Evolutionary conservation across 2,329 filamentous ascomycete genomes (phyloP), one percentile per base, ranked within the genome.

Genomic region (Fusarium sublunatum): DNA sequence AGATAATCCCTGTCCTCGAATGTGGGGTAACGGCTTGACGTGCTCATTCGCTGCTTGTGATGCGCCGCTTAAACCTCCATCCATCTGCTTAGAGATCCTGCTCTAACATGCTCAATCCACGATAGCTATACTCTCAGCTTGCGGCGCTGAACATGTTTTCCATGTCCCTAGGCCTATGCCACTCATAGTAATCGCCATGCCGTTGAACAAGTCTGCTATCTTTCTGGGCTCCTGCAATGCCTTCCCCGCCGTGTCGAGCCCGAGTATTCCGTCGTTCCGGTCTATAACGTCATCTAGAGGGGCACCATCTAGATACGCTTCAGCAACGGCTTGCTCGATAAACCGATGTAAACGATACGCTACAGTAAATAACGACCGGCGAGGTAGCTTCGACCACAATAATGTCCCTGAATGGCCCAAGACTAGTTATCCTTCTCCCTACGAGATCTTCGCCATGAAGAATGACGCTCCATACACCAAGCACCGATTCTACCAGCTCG

Each of bases 401-500:
- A 55, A 67, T 15, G 11, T 52, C 38, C 66, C 72, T 6, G 63
- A 70, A 32, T 87, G 85, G 85, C 85, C 85, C 3, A 72, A 74
- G 6, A 72, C 74, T 6, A 60, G 72, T 19, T 72, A 82, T 36
- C 91, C 91, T 1, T 94, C 93, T 0, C 95, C 95, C 1, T 98
- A 99, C 79, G 91, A 98, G 72, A 91, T 99, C 73, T 88, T 98
- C 71, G 82, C 85, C 59, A 76, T 80, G 43, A 70, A 76, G 49
- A 85, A 79, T 67, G 80, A 81, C 54, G 87, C 86, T 12, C 84
- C 87, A 2, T 98, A 99, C 76, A 89, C 86, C 61, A 98, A 99
- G 77, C 79, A 83, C 39, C 87, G 87, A 58, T 99, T 93, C 82
- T 95, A 96, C 76, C 86, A 94, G 72, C 86, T 99, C 48, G 95